Conservation (phyloP, 768 basidiomycete genomes). For the Serendipita vermifera region DNA sequence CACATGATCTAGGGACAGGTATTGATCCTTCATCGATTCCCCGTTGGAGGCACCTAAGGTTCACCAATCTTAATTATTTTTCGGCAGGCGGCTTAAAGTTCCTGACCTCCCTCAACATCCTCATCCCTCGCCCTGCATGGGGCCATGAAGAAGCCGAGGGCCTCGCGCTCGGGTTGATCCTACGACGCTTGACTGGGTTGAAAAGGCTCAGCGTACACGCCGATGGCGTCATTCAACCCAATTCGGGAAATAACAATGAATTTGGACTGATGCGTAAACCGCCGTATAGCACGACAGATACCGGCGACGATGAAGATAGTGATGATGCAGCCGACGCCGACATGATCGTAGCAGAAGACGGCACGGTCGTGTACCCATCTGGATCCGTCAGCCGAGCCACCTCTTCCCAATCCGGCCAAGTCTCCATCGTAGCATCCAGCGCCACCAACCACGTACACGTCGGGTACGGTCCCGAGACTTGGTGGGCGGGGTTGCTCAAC, state of each 20-base stretch:
- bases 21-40: background rate
- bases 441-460: background rate
- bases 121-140: background rate
- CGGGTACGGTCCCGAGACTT: background rate
- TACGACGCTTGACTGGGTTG: background rate
- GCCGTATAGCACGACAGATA: background rate
- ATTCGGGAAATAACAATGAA: background rate
- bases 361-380: background rate
- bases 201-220: background rate
- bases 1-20: background rate
- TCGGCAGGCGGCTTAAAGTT: background rate
- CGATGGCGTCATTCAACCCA: background rate
- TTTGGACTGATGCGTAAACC: background rate
- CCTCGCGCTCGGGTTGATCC: background rate
- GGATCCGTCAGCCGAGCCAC: background rate
- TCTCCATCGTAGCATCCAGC: too few species aligned
- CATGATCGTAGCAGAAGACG: background rate
- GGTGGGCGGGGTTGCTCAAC: background rate
- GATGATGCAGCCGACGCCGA: slow-evolving; percentile 5
- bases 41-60: background rate
- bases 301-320: background rate
- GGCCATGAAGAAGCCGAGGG: background rate
- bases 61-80: too few species aligned
- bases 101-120: background rate
- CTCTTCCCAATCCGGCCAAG: background rate